Evolutionary conservation across 2,329 filamentous ascomycete genomes (phyloP).

Genomic region (Fusarium poae): DNA sequence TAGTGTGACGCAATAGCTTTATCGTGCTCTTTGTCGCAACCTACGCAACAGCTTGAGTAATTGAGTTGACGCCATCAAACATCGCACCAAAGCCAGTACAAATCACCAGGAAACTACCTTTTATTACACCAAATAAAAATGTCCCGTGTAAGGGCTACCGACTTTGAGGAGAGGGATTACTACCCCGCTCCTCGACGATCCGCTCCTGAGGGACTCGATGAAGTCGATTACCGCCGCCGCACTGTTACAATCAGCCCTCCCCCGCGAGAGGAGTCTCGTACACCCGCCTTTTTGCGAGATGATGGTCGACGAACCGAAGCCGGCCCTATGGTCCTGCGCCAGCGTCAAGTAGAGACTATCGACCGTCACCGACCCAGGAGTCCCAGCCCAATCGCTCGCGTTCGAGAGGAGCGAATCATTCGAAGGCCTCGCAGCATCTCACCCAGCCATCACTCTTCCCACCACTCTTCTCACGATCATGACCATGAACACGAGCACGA

Average conservation of each 20-base stretch:
- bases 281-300: constrained; percentile 66
- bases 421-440: constrained; percentile 60
- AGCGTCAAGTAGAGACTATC: constrained; percentile 67
- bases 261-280: constrained; percentile 60
- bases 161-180: constrained; percentile 63
- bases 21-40: constrained; percentile 20
- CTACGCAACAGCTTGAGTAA: constrained; percentile 23
- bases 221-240: constrained; percentile 53
- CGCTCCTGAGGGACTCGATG: constrained; percentile 52
- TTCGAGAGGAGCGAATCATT: constrained; percentile 60
- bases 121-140: constrained; percentile 39
- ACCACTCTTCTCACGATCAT: constrained; percentile 48
- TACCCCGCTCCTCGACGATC: constrained; percentile 56
- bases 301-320: constrained; percentile 62
- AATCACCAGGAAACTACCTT: constrained; percentile 12
- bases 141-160: constrained; percentile 52
- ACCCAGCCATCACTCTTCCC: constrained; percentile 39
- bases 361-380: constrained; percentile 63
- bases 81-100: constrained; percentile 20
- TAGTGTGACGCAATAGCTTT: constrained; percentile 38
- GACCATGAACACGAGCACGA: constrained; percentile 55
- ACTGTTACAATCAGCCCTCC: constrained; percentile 58
- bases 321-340: constrained; percentile 66
- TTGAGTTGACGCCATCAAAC: constrained; percentile 30
- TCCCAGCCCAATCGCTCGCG: constrained; percentile 57